Evolutionary conservation across 495 filamentous ascomycete species (phyloP).

Genomic region (Penicillium crystallinum): DNA sequence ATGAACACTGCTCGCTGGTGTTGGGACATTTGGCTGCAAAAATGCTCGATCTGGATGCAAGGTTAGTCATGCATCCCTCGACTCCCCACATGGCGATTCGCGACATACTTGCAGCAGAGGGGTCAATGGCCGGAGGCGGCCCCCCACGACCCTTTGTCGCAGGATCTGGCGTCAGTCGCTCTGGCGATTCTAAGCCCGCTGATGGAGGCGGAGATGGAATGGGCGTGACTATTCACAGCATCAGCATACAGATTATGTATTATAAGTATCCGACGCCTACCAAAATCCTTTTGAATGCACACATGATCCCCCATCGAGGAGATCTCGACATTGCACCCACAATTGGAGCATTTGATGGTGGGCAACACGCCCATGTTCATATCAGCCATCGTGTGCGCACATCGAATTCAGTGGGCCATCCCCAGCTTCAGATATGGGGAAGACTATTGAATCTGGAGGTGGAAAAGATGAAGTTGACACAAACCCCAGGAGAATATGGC

Average conservation of each 20-base stretch:
- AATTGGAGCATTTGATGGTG: conserved; percentile 93
- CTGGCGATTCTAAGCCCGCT: conserved; percentile 21
- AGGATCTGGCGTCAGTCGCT: conserved; percentile 16
- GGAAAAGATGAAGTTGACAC: background rate
- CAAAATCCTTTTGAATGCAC: conserved; percentile 39
- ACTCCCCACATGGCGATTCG: background rate
- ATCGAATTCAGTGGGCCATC: conserved; percentile 15
- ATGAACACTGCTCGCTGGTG: conserved; percentile 53
- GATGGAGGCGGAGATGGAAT: conserved; percentile 37
- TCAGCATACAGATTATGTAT: conserved; percentile 1
- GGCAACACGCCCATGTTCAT: conserved; percentile 64
- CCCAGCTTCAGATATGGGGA: conserved; percentile 1
- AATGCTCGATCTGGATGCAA: conserved; percentile 56
- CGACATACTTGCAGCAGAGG: conserved; percentile 50
- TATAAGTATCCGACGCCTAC: background rate
- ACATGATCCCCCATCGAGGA: conserved; percentile 88
- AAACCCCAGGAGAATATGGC: background rate
- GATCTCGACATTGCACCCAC: conserved; percentile 80
- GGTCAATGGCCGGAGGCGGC: conserved; percentile 50
- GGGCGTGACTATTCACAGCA: conserved; percentile 17
- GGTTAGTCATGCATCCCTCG: conserved; percentile 15
- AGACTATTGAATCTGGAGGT: background rate
- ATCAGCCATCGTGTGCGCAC: conserved; percentile 14
- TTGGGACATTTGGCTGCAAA: conserved; percentile 51
- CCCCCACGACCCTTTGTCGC: conserved; percentile 23